A percentile compares a stretch with the other conserved stretches of the same genome.
phyloP scores from a whole-genome alignment of 1,284 basidiomycete species.

The Entoloma clypeatum region DNA sequence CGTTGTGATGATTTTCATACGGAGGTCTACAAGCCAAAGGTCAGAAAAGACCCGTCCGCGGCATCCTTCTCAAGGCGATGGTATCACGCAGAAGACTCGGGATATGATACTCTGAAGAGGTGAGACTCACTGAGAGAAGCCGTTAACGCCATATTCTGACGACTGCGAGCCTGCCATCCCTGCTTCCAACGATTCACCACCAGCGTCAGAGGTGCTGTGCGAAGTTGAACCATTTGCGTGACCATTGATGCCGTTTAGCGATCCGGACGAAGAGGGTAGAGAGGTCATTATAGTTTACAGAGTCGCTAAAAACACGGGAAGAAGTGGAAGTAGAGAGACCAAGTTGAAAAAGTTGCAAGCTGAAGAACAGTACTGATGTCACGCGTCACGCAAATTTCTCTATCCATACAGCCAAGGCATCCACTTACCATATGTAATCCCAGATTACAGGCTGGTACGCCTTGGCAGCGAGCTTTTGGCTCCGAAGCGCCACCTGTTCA shows the following conservation, averaged over 20 bases:
- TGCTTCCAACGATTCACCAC: constrained; percentile 22
- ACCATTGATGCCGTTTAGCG: constrained; percentile 32
- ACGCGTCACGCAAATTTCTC: no score
- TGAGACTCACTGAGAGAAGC: constrained; percentile 44
- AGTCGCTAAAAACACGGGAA: constrained; percentile 8
- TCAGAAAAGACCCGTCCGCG: no score
- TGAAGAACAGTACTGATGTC: no score
- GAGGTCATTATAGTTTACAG: constrained; percentile 28
- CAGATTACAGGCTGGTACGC: constrained; percentile 49
- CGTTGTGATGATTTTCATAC: constrained; percentile 60
- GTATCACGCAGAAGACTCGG: neutral
- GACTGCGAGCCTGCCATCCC: constrained; percentile 20
- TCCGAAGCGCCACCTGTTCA: constrained; percentile 60
- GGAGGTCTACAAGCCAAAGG: constrained; percentile 33
- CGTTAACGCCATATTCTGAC: constrained; percentile 35
- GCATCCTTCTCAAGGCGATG: no score
- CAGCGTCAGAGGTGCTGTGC: constrained; percentile 25
- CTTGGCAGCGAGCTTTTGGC: constrained; percentile 45
- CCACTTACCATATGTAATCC: constrained; percentile 83
- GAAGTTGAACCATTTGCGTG: constrained; percentile 33
- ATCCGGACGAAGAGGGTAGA: constrained; percentile 33
- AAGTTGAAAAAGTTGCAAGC: constrained; percentile 11
- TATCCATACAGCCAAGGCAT: no score
- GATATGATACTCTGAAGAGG: constrained; percentile 6
- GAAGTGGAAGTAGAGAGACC: constrained; percentile 8